Evolutionary conservation across 495 filamentous ascomycete species (phyloP), one percentile per base, ranked within the genome.

Genomic region (Neohortaea acidophila): DNA sequence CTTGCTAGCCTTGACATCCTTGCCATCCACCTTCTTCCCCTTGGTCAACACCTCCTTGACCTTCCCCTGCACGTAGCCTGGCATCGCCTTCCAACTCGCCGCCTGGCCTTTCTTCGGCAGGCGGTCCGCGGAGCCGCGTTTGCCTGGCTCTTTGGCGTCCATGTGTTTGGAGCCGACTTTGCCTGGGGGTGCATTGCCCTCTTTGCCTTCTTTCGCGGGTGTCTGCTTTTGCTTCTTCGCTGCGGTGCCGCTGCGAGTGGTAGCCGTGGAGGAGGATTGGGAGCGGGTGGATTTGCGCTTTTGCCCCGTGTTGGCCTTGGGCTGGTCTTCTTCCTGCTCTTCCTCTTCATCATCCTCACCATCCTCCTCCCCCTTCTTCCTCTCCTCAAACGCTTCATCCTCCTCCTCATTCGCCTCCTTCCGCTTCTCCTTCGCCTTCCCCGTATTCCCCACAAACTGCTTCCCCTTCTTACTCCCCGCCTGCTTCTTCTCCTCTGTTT

Each of bases 371-470:
- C 20, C 40, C 4, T 44, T 38, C 24, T 52, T 52, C 24, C 36
- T 45, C 33, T 45, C 19, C 22, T 49, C 44, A 43, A 39, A 39
- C 43, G 55, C 43, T 29, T 48, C 45, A n/a, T 29, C 35, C 41
- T 48, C 46, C 20, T 52, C 41, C 38, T 55, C 41, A 27, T 51
- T 52, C 12, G 48, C 58, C 30, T 58, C 47, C 43, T 49, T 51
- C 20, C 64, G 49, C 5, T 52, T 51, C 29, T 51, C 32, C 45
- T 61, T 65, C 4, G 63, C 64, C 38, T 43, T 48, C 17, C 14
- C 36, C 3, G 64, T 64, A 52, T 67, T 66, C 12, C 51, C 48
- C 14, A 67, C 62, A 49, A 56, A 59, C 44, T 66, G 63, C 45
- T 58, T 62, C n/a, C 63, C 64, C 32, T 60, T 45, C 38, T 56